Base-by-base conservation (phyloP, 1,284 basidiomycete genomes). In the Ganoderma lingzhi region DNA sequence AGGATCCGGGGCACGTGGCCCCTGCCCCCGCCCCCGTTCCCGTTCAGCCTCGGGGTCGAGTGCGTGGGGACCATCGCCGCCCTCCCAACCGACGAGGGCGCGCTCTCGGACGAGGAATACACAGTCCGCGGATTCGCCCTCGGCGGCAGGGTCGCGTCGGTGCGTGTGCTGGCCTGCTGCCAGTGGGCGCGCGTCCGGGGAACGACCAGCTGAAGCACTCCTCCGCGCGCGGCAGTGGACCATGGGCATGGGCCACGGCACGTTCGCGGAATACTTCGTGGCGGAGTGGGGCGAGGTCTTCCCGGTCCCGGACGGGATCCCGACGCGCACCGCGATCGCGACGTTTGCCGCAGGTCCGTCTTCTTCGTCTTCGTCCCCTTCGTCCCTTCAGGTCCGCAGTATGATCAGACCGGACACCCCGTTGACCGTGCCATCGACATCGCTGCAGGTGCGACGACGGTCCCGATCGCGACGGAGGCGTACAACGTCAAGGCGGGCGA, bases 401-500 rank as follows among this genome's bases (percentile, higher is more conserved):
- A 17, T 17, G 42, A 23, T 23, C 23, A 23, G 23, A 23, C 23
- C 23, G 1, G 23, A 23, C 23, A 23, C 23, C 23, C 23, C 23
- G 23, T 23, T 23, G 23, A 23, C 23, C 23, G 23, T 23, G 23
- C 23, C 23, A 23, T 23, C 23, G 23, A 0, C 15, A 44, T n/a
- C 48, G 23, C 6, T 5, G 28, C 69, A 80, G 94, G 92, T 17
- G 76, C 96, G 63, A 99, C 97, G 0, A 92, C 93, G 0, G 79
- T 94, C 17, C 90, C 90, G 0, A 92, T 97, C 76, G 86, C 94
- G 70, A 90, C 90, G 59, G 96, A 98, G 79, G 89, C 95, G 4
- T 95, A 98, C 79, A 83, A 89, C 55, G 93, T 97, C 62, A 87
- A 97, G 80, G 86, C 86, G 73, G 92, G 88, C 4, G 93, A 95